phyloP scores from a whole-genome alignment of 2,329 filamentous ascomycete species.

The Xylariaceae sp. region DNA sequence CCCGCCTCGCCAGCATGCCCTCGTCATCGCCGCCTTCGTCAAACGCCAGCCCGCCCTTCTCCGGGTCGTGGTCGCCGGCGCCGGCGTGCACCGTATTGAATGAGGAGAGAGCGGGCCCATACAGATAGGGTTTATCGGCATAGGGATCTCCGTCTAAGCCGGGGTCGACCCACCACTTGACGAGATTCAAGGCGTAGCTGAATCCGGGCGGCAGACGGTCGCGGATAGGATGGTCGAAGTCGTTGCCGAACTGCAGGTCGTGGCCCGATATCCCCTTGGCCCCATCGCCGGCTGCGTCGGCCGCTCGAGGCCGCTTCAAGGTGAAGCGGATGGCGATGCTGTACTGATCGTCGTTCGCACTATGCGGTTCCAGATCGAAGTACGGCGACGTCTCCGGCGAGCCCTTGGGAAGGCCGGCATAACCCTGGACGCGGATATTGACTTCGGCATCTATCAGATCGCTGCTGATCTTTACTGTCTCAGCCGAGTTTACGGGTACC shows the following conservation, averaged over 20 bases:
- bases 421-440: conserved; percentile 66
- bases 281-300: conserved; percentile 11
- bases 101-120: conserved; percentile 72
- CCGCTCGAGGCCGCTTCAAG: conserved; percentile 61
- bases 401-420: conserved; percentile 62
- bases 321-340: conserved; percentile 75
- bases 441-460: conserved; percentile 61
- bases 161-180: conserved; percentile 87
- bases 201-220: conserved; percentile 84
- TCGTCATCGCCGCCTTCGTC: conserved; percentile 61
- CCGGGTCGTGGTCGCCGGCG: conserved; percentile 39
- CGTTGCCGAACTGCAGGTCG: conserved; percentile 87
- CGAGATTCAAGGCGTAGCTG: conserved; percentile 74
- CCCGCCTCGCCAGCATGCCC: conserved; percentile 41
- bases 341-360: conserved; percentile 68
- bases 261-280: conserved; percentile 54
- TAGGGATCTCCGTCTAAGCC: conserved; percentile 87
- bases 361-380: conserved; percentile 66
- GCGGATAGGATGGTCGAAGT: conserved; percentile 87
- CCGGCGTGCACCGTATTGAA: conserved; percentile 75
- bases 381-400: conserved; percentile 70
- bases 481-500: conserved; percentile 68
- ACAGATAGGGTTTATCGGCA: conserved; percentile 78
- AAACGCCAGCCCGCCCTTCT: conserved; percentile 50
- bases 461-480: conserved; percentile 57